Percentiles rank a stretch among this genome's conserved stretches.
phyloP scores from a whole-genome alignment of 352 stramenopile species.

The Phytophthora constricta region DNA sequence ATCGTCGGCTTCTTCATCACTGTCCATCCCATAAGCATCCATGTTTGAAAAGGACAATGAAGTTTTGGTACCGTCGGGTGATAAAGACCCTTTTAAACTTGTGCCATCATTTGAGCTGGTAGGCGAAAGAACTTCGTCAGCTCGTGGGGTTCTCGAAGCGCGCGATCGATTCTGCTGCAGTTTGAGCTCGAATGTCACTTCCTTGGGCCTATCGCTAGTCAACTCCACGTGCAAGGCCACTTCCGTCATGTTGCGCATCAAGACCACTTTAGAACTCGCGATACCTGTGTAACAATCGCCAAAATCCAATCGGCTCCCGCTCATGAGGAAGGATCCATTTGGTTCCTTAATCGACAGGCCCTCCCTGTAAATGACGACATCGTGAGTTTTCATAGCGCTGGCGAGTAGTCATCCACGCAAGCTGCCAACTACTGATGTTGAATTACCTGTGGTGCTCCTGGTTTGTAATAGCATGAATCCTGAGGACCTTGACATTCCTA shows the following conservation, averaged over 20 bases:
- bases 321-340: constrained; percentile 85
- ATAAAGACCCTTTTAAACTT: constrained; percentile 73
- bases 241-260: constrained; percentile 88
- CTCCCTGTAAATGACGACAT: constrained; percentile 52
- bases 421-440: not conserved
- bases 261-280: constrained; percentile 79
- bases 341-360: constrained; percentile 88
- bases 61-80: constrained; percentile 60
- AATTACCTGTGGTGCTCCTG: constrained; percentile 87
- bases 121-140: constrained; percentile 73
- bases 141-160: constrained; percentile 57
- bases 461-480: constrained; percentile 87
- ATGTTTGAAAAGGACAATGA: constrained; percentile 62
- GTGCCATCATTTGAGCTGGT: constrained; percentile 77
- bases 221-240: constrained; percentile 85
- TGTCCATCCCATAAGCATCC: constrained; percentile 76
- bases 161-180: constrained; percentile 75
- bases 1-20: constrained; percentile 86
- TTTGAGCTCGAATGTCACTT: constrained; percentile 91
- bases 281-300: constrained; percentile 89
- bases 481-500: constrained; percentile 87
- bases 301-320: constrained; percentile 88
- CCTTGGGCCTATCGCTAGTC: constrained; percentile 86
- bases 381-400: not conserved
- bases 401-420: not conserved